Conservation (phyloP, 345 rosid species). For the Melastoma malabathricum region DNA sequence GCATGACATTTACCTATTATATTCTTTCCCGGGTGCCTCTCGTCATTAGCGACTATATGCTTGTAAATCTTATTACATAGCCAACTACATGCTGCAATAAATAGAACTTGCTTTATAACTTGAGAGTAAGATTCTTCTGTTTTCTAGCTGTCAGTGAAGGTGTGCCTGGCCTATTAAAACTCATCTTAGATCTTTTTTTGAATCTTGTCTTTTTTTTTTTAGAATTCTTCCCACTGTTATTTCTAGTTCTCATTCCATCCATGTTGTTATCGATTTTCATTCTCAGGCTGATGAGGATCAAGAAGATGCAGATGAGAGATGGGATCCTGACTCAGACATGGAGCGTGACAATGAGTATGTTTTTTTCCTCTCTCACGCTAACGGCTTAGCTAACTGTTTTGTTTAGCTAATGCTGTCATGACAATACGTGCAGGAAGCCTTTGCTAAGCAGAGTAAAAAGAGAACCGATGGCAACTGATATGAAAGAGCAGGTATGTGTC, state of each 20-base stretch:
- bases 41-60: neutral
- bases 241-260: neutral
- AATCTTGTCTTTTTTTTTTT: neutral
- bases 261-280: slow-evolving; percentile 8
- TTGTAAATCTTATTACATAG: neutral
- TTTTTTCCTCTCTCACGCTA: neutral
- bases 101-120: too few species aligned
- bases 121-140: too few species aligned
- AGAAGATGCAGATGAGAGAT: slow-evolving; percentile 72
- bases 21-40: neutral
- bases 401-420: neutral
- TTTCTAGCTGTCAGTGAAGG: too few species aligned
- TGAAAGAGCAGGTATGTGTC: slow-evolving; percentile 40
- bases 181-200: neutral
- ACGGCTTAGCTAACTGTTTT: neutral
- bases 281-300: slow-evolving; percentile 68
- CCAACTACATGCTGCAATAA: too few species aligned
- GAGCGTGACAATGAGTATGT: slow-evolving; percentile 65
- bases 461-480: slow-evolving; percentile 50
- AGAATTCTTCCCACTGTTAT: slow-evolving; percentile 5
- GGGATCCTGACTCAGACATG: slow-evolving; percentile 76
- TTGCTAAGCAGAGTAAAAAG: slow-evolving; percentile 64
- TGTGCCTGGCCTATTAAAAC: too few species aligned
- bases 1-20: neutral
- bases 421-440: slow-evolving; percentile 38